Base-by-base conservation (phyloP, 257 asterid genomes). In the Fraxinus excelsior region DNA sequence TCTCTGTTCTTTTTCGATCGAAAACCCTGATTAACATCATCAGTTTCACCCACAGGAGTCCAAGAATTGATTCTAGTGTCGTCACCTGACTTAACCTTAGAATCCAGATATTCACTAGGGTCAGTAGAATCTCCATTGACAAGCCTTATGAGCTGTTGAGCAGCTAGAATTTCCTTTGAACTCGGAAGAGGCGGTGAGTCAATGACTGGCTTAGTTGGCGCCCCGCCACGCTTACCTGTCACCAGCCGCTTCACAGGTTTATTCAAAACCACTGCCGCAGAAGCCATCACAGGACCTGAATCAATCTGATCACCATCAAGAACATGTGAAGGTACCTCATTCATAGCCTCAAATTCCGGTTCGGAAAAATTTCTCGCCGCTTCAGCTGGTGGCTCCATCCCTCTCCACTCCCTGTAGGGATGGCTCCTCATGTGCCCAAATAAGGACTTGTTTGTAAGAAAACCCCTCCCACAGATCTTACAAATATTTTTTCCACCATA, bases 381-480 rank as follows among this genome's bases (percentile, higher is more conserved):
- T 46, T 44, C 25, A 14, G 19, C 2, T 3, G 91, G 97, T 2
- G 91, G 88, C 1, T 75, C 81, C 92, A 90, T 87, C 2, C 94
- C 96, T 62, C 96, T 76, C 79, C 83, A 91, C 0, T 18, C n/a
- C 62, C 97, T 71, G 0, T 88, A 91, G 2, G 96, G 96, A 78
- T 92, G 97, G 40, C 88, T 82, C 21, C 94, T 83, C 94, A 90
- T 88, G 71, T 92, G 97, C 0, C 97, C 96, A 58, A 67, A 88
- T 49, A 92, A 67, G 0, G 96, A 87, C 71, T 89, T 92, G 25
- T 14, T 26, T 0, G 90, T 82, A 0, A 34, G 82, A 69, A 92
- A 91, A 4, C 3, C 32, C 77, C 64, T 88, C 0, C 21, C 38
- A 70, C 97, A 92, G 0, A 71, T 13, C 0, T 0, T 1, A 0